Evolutionary conservation across 2,329 filamentous ascomycete species (phyloP).

Genomic region (Xylariaceae sp.): DNA sequence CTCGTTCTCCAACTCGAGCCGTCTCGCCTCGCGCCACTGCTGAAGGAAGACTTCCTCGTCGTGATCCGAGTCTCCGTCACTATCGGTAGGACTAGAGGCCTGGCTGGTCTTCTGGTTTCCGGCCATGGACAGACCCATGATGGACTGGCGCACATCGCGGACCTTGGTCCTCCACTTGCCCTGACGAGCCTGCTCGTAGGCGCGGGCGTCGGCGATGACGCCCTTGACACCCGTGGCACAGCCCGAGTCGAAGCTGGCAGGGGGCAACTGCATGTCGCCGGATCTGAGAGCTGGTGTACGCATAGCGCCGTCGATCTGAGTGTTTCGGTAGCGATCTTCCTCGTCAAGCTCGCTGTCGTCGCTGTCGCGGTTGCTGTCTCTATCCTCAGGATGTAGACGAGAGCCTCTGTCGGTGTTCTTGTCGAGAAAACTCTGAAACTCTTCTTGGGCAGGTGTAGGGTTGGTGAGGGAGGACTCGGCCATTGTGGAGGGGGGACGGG

Average conservation of each 20-base stretch:
- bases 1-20: conserved; percentile 70
- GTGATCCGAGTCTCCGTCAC: conserved; percentile 47
- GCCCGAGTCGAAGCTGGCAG: conserved; percentile 60
- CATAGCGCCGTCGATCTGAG: conserved; percentile 61
- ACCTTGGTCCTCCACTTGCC: conserved; percentile 52
- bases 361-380: conserved; percentile 43
- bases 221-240: conserved; percentile 79
- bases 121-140: conserved; percentile 47
- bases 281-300: conserved; percentile 53
- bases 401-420: conserved; percentile 46
- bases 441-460: conserved; percentile 59
- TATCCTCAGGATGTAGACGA: conserved; percentile 56
- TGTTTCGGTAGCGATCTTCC: conserved; percentile 50
- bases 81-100: conserved; percentile 35
- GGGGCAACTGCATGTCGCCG: conserved; percentile 55
- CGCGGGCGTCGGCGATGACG: conserved; percentile 78
- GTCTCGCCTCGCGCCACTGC: conserved; percentile 77
- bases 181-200: conserved; percentile 65
- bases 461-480: conserved; percentile 30
- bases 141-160: conserved; percentile 50
- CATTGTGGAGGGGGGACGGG: conserved; percentile 41
- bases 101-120: conserved; percentile 27
- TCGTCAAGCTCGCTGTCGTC: conserved; percentile 50
- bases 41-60: conserved; percentile 79
- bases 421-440: conserved; percentile 60